Conservation (phyloP, 805 yeast species). For the Starmera amethionina region DNA sequence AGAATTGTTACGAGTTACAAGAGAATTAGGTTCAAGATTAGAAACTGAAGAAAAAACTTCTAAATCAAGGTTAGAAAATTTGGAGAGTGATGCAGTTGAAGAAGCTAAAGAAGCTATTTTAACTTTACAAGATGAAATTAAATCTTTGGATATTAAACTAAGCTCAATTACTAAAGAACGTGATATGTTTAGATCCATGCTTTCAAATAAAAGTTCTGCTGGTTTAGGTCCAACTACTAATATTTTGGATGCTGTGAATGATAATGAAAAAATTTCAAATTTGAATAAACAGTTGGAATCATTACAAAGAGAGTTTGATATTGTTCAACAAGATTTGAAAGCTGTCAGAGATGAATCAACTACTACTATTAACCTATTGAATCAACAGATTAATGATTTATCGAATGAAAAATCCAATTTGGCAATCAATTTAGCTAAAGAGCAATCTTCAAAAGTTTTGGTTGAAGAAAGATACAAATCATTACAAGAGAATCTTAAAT, state of each 20-base stretch:
- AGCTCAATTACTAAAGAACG: constrained; percentile 54
- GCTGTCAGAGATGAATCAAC: constrained; percentile 28
- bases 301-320: constrained; percentile 7
- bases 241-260: constrained; percentile 8
- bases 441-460: constrained; percentile 43
- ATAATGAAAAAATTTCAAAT: constrained; percentile 7
- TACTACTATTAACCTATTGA: constrained; percentile 38
- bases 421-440: constrained; percentile 39
- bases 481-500: constrained; percentile 28
- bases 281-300: constrained; percentile 9
- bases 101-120: constrained; percentile 65
- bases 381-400: constrained; percentile 31
- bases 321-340: constrained; percentile 12
- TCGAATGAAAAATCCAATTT: constrained; percentile 35
- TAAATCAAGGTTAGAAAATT: constrained; percentile 23
- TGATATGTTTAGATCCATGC: constrained; percentile 44
- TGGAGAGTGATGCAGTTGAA: constrained; percentile 39
- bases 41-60: constrained; percentile 47
- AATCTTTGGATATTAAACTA: constrained; percentile 38
- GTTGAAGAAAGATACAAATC: constrained; percentile 41
- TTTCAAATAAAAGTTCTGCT: constrained; percentile 12
- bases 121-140: constrained; percentile 50
- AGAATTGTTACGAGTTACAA: constrained; percentile 55
- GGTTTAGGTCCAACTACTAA: constrained; percentile 1
- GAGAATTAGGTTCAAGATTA: constrained; percentile 62